Evolutionary conservation across 148 eudicot species (phyloP).

Genomic region (Cornus florida): DNA sequence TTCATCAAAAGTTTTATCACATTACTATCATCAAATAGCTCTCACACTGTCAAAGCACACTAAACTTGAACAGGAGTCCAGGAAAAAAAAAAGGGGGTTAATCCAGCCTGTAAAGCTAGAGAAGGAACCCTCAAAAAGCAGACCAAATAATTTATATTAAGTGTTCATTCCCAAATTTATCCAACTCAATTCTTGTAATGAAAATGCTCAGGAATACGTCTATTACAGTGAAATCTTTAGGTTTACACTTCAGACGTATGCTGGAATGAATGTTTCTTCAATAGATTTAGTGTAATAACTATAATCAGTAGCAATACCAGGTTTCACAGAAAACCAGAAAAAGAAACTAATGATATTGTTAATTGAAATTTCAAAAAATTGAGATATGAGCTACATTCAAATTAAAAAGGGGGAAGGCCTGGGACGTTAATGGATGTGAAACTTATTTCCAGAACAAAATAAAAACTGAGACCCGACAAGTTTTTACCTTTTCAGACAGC

Average conservation of each 20-base stretch:
- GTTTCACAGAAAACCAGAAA: neutral
- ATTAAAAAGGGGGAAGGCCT: no score
- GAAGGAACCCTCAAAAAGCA: neutral
- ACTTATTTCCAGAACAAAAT: no score
- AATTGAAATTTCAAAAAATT: no score
- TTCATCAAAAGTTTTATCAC: neutral
- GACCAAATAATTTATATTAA: neutral
- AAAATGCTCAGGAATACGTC: neutral
- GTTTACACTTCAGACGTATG: neutral
- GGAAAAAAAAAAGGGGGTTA: no score
- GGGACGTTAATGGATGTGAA: no score
- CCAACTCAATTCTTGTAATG: neutral
- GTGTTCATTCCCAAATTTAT: neutral
- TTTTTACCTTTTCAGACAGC: neutral
- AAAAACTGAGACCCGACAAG: neutral
- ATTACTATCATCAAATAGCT: neutral
- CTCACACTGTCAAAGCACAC: neutral
- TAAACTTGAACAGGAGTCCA: neutral
- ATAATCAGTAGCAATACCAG: constrained; percentile 8
- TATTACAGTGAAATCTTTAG: neutral
- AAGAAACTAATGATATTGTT: no score
- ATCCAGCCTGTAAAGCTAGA: neutral
- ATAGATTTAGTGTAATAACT: no score
- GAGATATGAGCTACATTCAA: no score
- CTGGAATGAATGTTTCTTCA: no score